These are phyloP conservation scores for Eutrema yunnanense DNA, from an alignment of 345 rosid genomes.

Conservation along the genomic window DNA sequence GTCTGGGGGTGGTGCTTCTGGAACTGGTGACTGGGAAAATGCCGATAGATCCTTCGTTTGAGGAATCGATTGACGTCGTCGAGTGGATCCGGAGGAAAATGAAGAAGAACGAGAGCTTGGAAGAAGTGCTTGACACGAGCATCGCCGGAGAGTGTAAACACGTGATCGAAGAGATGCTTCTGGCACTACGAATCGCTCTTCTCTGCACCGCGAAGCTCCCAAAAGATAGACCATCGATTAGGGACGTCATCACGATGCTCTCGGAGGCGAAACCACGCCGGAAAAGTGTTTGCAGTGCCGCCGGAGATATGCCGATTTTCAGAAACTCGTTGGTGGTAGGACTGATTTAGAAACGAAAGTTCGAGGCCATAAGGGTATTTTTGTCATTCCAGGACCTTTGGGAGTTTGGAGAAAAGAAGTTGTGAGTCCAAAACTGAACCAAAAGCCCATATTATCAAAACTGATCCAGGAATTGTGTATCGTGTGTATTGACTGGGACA, in stretches of 20 bases:
- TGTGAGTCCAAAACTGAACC: no score
- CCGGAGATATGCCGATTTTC: constrained; percentile 50
- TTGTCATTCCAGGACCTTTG: not conserved
- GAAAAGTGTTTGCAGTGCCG: constrained; percentile 55
- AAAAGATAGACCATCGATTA: constrained; percentile 80
- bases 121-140: constrained; percentile 57
- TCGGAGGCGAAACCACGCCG: constrained; percentile 84
- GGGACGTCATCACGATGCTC: constrained; percentile 76
- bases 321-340: constrained; percentile 54
- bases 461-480: no score
- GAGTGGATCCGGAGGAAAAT: constrained; percentile 61
- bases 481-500: no score
- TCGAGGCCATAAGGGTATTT: not conserved
- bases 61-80: constrained; percentile 62
- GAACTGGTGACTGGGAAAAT: constrained; percentile 77
- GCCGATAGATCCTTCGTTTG: constrained; percentile 75
- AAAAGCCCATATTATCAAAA: no score
- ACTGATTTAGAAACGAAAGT: constrained; percentile 33
- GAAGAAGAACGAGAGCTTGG: constrained; percentile 43
- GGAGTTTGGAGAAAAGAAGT: no score
- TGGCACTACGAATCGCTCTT: constrained; percentile 63
- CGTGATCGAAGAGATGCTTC: constrained; percentile 81
- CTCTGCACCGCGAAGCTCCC: constrained; percentile 78
- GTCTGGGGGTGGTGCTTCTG: constrained; percentile 69
- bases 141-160: constrained; percentile 76